Base-by-base conservation (phyloP, 2,329 filamentous ascomycete species). In the Albifimbria verrucaria region DNA sequence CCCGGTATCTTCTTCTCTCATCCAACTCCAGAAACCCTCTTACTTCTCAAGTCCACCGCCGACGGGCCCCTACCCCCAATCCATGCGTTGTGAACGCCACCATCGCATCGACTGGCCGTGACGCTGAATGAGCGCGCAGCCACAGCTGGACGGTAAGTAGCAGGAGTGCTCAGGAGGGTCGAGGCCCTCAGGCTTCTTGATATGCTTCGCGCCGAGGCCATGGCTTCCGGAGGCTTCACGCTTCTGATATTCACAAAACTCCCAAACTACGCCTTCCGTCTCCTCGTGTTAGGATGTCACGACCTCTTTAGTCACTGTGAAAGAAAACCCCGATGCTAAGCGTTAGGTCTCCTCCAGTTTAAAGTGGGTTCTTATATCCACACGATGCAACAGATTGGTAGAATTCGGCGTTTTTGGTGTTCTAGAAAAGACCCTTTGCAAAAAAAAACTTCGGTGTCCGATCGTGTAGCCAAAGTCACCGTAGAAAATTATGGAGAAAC, bases 21-120 rank as follows among this genome's bases (percentile, higher is more conserved):
- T 43, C 32, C 32, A 39, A 39, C 12, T n/a, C 12, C 32, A 3
- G 32, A 3, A 12, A 12, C 32, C 32, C 41, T 18, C 56, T 57
- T 45, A 61, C 59, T 61, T 45, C 59, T 54, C 39, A 61, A 28
- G 43, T 61, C 59, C 20, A 59, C 10, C 5, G 59, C 52, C 12
- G 53, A 52, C 10, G 59, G 53, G 5, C 59, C 57, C 20, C 55
- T 55, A 36, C 49, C 52, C 7, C 59, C 57, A 20, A 57, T n/a
- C 59, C 59, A 61, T 32, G 55, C 50, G 51, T 52, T 56, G 44
- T 50, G 55, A 24, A 50, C 46, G 12, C 39, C 28, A 23, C 39
- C 21, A 17, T 26, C 36, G 15, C 21, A n/a, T 24, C 12, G 9
- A 17, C 15, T 12, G 43, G 11, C 22, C 4, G 43, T n/a, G 18